Evolutionary conservation across 129 eudicot genomes (phyloP).

Genomic region (Centrapalus pauciflorus): DNA sequence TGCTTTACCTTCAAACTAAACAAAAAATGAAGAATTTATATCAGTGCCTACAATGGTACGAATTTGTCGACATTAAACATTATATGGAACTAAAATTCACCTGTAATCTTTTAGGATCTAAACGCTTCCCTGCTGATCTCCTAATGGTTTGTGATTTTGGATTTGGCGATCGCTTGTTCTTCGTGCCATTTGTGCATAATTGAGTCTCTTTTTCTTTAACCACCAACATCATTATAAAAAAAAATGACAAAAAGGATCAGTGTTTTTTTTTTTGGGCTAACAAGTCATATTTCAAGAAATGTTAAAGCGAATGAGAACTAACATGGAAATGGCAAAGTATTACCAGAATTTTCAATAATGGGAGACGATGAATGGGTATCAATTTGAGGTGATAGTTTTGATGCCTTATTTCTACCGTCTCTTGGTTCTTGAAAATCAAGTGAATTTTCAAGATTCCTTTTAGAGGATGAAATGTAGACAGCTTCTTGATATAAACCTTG

Average conservation of each 20-base stretch:
- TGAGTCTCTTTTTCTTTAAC: slow-evolving; percentile 62
- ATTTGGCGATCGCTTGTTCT: slow-evolving; percentile 42
- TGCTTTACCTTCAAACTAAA: slow-evolving; percentile 48
- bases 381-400: slow-evolving; percentile 39
- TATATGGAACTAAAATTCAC: slow-evolving; percentile 29
- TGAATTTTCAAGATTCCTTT: slow-evolving; percentile 55
- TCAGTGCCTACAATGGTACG: not conserved
- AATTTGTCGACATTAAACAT: too few relatives aligned
- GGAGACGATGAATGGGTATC: slow-evolving; percentile 36
- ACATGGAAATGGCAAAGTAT: not conserved
- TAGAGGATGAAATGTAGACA: slow-evolving; percentile 62
- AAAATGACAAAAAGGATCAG: not conserved
- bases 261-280: not conserved
- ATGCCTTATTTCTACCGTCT: slow-evolving; percentile 38
- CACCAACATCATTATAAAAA: slow-evolving; percentile 35
- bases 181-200: slow-evolving; percentile 32
- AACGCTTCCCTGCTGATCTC: slow-evolving; percentile 38
- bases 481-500: slow-evolving; percentile 86
- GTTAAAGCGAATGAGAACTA: not conserved
- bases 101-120: slow-evolving; percentile 52
- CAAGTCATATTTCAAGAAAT: not conserved
- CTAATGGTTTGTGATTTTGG: slow-evolving; percentile 30
- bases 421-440: slow-evolving; percentile 37
- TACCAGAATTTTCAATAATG: slow-evolving; percentile 31
- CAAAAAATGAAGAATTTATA: slow-evolving; percentile 20